Base-by-base conservation (phyloP, 208 protist species). In the Wallacemonas sp. region DNA sequence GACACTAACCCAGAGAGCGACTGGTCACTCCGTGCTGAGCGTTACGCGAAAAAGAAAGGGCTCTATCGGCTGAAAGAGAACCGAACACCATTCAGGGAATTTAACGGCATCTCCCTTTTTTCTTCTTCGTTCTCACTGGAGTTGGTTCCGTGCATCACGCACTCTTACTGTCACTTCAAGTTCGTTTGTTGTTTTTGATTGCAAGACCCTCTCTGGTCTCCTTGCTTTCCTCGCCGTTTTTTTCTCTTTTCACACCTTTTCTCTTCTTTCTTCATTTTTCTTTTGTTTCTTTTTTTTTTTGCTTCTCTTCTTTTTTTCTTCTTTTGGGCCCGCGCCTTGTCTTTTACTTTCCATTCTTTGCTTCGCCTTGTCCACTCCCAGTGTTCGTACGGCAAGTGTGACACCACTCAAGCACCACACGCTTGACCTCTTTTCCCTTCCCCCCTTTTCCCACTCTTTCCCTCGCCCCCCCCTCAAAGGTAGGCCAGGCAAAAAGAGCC, bases 281-380 rank as follows among this genome's bases (percentile, higher is more conserved):
- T 17, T 39, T 34, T 59, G 17, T 5, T 29, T 13, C 53, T 45
- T 54, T 53, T 53, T 37, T 60, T 33, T 13, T 12, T 60, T 60
- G 6, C 22, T 39, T 6, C 22, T 60, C 26, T 60, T 39, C 24
- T 60, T 60, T 12, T 60, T 60, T 48, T 65, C 6, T 53, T 63
- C 59, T 66, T 62, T 32, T 58, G 12, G 13, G 52, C 33, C 44
- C 12, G 13, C 42, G 24, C 42, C 10, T 45, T 44, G 24, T 62
- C 44, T 62, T 62, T 44, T 62, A 22, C 24, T 27, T 24, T 62
- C 44, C 44, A 45, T 62, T 62, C 6, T 19, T 8, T 42, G 21
- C 5, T 62, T 44, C 15, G 21, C 19, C 19, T 62, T 26, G n/a
- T 62, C 19, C 10, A 45, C 44, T 62, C 29, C 36, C 32, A 27